Evolutionary conservation across 2,329 filamentous ascomycete species (phyloP).

Genomic region (Fusarium torreyae): DNA sequence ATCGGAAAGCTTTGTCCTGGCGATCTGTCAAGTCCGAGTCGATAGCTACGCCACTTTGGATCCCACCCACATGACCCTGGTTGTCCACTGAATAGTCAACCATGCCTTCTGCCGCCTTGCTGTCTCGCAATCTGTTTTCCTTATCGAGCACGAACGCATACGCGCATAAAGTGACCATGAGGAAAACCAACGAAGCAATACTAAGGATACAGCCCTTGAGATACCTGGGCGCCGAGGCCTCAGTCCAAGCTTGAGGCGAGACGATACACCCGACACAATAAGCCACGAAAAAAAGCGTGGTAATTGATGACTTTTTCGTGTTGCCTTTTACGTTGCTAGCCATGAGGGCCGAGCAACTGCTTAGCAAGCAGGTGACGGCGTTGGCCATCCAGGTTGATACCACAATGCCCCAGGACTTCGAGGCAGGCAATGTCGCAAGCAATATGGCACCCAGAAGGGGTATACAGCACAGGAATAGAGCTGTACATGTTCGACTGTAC

Average conservation of each 20-base stretch:
- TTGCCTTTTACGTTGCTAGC: background rate
- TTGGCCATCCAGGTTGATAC: conserved; percentile 1
- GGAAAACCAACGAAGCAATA: background rate
- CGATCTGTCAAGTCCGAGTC: background rate
- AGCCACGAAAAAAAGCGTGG: background rate
- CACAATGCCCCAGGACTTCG: background rate
- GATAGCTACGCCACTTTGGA: background rate
- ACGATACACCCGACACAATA: background rate
- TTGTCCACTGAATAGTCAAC: background rate
- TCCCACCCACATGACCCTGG: background rate
- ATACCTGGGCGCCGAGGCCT: background rate
- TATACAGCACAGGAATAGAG: background rate
- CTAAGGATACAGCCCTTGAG: background rate
- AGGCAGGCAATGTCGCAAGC: background rate
- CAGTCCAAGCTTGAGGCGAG: background rate
- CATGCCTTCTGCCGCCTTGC: background rate
- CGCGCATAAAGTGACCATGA: background rate
- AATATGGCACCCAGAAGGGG: background rate
- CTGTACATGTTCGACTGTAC: background rate
- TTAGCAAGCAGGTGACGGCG: background rate
- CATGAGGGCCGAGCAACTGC: background rate
- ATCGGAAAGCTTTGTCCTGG: background rate
- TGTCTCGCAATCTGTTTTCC: background rate
- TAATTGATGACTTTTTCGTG: background rate
- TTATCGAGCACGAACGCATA: background rate